These are phyloP conservation scores for Angomonas deanei DNA, from an alignment of 208 protist genomes.

Conservation along the genomic window DNA sequence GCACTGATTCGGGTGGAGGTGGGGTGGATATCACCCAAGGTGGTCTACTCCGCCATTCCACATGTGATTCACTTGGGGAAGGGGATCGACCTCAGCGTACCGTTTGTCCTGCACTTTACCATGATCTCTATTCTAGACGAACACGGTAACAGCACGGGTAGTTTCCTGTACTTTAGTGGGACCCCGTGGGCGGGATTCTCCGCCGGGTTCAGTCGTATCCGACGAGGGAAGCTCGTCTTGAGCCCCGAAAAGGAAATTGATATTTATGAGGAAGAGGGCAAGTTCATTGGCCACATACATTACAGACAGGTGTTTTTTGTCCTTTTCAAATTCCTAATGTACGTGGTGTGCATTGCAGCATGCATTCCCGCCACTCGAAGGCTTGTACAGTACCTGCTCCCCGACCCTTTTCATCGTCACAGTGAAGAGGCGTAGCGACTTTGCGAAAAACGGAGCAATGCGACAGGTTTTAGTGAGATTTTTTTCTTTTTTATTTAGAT, in stretches of 20 bases:
- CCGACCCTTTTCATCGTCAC: conserved; percentile 72
- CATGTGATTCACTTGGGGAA: conserved; percentile 73
- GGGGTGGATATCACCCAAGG: conserved; percentile 82
- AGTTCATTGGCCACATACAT: conserved; percentile 77
- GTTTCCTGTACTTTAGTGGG: conserved; percentile 80
- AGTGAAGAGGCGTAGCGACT: conserved; percentile 34
- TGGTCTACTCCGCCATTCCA: conserved; percentile 63
- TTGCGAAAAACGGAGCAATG: not conserved
- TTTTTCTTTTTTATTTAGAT: conserved; percentile 1
- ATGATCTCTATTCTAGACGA: conserved; percentile 82
- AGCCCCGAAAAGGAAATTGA: conserved; percentile 64
- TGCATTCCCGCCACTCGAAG: conserved; percentile 67
- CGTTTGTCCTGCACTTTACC: conserved; percentile 75
- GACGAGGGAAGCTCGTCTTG: conserved; percentile 59
- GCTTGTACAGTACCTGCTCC: conserved; percentile 51
- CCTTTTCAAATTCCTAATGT: conserved; percentile 51
- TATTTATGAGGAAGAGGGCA: conserved; percentile 44
- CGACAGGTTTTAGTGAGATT: not conserved
- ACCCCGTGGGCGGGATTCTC: conserved; percentile 79
- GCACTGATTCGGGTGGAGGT: conserved; percentile 70
- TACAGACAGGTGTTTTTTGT: conserved; percentile 77
- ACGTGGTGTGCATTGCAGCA: conserved; percentile 50
- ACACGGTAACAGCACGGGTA: conserved; percentile 67
- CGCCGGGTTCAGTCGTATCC: conserved; percentile 49
- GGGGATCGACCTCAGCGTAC: conserved; percentile 76